Percentiles rank a stretch among this genome's conserved stretches.
Evolutionary conservation across 352 stramenopile species (phyloP).

Genomic region (Aphanomyces invadans): DNA sequence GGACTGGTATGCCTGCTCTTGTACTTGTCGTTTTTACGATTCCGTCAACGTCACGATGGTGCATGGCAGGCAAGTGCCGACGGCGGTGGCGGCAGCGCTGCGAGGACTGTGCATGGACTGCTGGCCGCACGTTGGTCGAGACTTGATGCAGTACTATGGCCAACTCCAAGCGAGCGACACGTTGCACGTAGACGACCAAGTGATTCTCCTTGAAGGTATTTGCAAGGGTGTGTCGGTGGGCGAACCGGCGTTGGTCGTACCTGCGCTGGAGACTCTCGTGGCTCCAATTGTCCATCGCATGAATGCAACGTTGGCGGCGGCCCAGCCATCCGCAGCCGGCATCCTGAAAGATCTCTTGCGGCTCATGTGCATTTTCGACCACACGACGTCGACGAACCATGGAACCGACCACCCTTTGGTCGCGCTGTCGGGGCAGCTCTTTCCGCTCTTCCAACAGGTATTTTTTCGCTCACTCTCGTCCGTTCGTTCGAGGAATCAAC

Average conservation of each 20-base stretch:
- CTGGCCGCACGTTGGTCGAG: constrained; percentile 51
- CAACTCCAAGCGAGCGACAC: constrained; percentile 60
- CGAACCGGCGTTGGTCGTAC: constrained; percentile 40
- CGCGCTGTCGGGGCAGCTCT: constrained; percentile 68
- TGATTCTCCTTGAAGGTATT: constrained; percentile 77
- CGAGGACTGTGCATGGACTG: constrained; percentile 70
- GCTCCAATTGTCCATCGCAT: constrained; percentile 54
- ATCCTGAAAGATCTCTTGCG: constrained; percentile 62
- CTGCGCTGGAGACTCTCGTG: constrained; percentile 57
- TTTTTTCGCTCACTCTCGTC: too few relatives aligned
- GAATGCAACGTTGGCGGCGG: constrained; percentile 36
- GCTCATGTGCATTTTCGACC: constrained; percentile 80
- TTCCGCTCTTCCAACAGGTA: constrained; percentile 73
- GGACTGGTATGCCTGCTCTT: constrained; percentile 32
- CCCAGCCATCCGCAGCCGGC: constrained; percentile 24
- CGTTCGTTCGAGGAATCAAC: too few relatives aligned
- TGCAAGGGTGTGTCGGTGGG: constrained; percentile 48
- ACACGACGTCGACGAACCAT: constrained; percentile 30
- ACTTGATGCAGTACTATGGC: constrained; percentile 71
- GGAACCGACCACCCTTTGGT: constrained; percentile 34
- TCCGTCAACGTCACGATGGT: too few relatives aligned
- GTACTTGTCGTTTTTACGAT: too few relatives aligned
- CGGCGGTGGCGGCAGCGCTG: constrained; percentile 60
- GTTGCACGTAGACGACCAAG: constrained; percentile 70
- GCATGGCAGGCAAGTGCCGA: constrained; percentile 77